phyloP scores from a whole-genome alignment of 441 rosid genomes.

The Cnidoscolus chayamansa region DNA sequence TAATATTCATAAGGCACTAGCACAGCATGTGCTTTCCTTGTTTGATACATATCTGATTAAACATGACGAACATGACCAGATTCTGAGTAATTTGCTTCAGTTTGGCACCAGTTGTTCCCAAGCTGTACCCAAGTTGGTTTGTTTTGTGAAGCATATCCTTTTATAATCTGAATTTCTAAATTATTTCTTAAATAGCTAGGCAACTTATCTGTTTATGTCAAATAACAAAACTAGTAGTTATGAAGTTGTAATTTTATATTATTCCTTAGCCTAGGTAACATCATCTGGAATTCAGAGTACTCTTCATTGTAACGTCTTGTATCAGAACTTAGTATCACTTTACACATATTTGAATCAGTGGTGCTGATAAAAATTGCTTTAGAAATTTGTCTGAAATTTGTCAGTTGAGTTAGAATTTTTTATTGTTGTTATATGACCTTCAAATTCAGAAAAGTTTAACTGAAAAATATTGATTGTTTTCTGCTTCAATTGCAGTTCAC shows the following conservation, averaged over 20 bases:
- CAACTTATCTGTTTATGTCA: background rate
- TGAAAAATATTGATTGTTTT: slow-evolving; percentile 17
- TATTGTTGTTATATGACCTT: background rate
- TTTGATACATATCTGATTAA: background rate
- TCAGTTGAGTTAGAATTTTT: background rate
- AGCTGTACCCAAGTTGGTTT: background rate
- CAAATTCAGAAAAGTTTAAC: background rate
- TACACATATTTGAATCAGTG: background rate
- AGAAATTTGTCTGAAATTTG: background rate
- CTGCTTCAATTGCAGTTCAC: slow-evolving; percentile 63
- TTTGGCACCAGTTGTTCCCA: background rate
- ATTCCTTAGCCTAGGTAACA: background rate
- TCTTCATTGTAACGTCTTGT: background rate
- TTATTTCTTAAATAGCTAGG: background rate
- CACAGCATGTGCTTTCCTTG: background rate
- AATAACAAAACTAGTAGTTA: background rate
- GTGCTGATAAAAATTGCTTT: background rate
- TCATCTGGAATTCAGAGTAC: background rate
- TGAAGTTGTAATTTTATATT: background rate
- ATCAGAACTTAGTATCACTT: background rate
- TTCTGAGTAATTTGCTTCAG: background rate
- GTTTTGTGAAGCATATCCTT: background rate
- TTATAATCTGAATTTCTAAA: background rate
- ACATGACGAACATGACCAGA: background rate
- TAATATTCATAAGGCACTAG: background rate